Evolutionary conservation across 495 filamentous ascomycete genomes (phyloP).

Genomic region (Tuber indicum): DNA sequence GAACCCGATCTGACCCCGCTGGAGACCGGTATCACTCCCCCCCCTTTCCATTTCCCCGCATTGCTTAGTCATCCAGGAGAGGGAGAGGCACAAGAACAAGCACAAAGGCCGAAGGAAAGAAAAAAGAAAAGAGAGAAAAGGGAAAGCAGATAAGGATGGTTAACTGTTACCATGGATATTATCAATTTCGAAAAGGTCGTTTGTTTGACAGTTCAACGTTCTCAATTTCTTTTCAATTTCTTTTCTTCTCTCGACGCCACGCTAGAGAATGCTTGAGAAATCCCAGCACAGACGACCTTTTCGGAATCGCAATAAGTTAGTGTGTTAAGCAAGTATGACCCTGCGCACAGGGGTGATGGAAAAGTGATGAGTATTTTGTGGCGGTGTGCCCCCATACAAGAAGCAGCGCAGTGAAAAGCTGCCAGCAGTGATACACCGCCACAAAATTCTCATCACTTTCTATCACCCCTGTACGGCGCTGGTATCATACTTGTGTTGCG

Average conservation of each 20-base stretch:
- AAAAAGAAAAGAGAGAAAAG: background rate
- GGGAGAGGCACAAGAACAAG: background rate
- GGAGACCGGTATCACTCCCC: background rate
- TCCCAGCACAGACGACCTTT: too few relatives aligned
- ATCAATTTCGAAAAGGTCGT: too few relatives aligned
- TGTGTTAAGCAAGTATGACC: background rate
- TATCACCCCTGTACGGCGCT: background rate
- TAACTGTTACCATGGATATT: background rate
- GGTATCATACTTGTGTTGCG: too few relatives aligned
- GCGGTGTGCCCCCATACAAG: background rate
- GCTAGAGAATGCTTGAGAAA: too few relatives aligned
- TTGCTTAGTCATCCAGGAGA: background rate
- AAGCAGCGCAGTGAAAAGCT: too few relatives aligned
- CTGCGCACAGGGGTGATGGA: background rate
- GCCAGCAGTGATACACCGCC: background rate
- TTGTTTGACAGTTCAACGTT: too few relatives aligned
- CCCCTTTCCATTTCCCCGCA: slow-evolving; percentile 2
- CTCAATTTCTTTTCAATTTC: too few relatives aligned
- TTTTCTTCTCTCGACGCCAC: too few relatives aligned
- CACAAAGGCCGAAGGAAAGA: background rate
- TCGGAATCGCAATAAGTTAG: background rate
- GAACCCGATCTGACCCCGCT: background rate
- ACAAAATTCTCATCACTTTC: background rate
- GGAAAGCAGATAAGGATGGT: slow-evolving; percentile 2
- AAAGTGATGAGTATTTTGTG: background rate